Evolutionary conservation across 345 rosid species (phyloP).

Genomic region (Abelmoschus esculentus): DNA sequence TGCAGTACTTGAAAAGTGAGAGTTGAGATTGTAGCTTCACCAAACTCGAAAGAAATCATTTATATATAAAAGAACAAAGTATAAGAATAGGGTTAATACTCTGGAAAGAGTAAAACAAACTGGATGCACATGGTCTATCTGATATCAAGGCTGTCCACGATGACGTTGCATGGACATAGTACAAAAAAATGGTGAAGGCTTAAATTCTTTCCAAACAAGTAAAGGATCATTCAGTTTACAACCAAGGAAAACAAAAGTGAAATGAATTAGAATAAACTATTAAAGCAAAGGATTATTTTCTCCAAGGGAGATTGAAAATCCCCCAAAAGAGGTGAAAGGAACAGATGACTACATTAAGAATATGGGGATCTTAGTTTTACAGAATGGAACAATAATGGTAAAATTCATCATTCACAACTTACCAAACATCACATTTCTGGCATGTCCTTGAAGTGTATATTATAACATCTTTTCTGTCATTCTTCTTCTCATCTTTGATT

Average conservation of each 20-base stretch:
- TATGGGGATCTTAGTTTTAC: conserved; percentile 15
- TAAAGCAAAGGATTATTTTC: neutral
- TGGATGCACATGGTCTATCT: too few species aligned
- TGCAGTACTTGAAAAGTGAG: too few species aligned
- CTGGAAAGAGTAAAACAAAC: too few species aligned
- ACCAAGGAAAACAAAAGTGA: neutral
- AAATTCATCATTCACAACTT: conserved; percentile 30
- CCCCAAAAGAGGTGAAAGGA: neutral
- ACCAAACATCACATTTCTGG: conserved; percentile 50
- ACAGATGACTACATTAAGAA: neutral
- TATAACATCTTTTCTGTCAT: conserved; percentile 16
- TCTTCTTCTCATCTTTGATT: too few species aligned
- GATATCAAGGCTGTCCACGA: too few species aligned
- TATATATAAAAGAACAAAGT: too few species aligned
- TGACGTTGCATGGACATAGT: too few species aligned
- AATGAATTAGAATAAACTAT: neutral
- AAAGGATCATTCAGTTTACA: too few species aligned
- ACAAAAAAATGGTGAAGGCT: too few species aligned
- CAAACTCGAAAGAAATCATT: too few species aligned
- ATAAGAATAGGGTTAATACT: too few species aligned
- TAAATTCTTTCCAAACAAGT: neutral
- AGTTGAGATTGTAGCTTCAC: too few species aligned
- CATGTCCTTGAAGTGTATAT: conserved; percentile 25
- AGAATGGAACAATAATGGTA: conserved; percentile 34
- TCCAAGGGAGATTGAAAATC: neutral